Evolutionary conservation across 345 rosid genomes (phyloP).

Genomic region (Dimocarpus longan): DNA sequence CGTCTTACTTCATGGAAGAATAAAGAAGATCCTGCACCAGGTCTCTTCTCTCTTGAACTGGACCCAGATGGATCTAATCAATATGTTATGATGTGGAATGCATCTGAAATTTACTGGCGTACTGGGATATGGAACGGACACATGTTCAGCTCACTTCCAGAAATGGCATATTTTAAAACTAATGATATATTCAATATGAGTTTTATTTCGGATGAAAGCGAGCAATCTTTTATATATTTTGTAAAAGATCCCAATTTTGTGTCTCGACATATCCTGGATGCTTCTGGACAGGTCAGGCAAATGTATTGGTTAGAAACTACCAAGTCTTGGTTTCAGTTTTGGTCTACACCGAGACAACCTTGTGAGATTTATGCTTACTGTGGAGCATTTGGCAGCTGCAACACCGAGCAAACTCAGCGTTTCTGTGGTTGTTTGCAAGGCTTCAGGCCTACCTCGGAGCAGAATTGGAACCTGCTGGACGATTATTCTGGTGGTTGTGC

Average conservation of each 20-base stretch:
- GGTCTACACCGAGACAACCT: too few species aligned
- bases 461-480: slow-evolving; percentile 44
- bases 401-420: slow-evolving; percentile 30
- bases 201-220: slow-evolving; percentile 35
- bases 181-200: slow-evolving; percentile 45
- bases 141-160: slow-evolving; percentile 56
- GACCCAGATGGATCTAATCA: slow-evolving; percentile 46
- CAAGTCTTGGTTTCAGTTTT: too few species aligned
- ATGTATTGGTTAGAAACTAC: too few species aligned
- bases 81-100: slow-evolving; percentile 56
- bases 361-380: too few species aligned
- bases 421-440: slow-evolving; percentile 54
- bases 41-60: slow-evolving; percentile 46
- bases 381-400: not conserved
- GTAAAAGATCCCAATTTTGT: too few species aligned
- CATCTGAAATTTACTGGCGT: slow-evolving; percentile 45
- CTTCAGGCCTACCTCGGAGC: slow-evolving; percentile 29
- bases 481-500: slow-evolving; percentile 64
- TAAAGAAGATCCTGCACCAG: too few species aligned
- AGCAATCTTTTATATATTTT: slow-evolving; percentile 19
- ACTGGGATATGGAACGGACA: slow-evolving; percentile 64
- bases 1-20: too few species aligned
- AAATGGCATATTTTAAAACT: slow-evolving; percentile 52
- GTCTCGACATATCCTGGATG: too few species aligned
- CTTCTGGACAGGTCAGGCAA: too few species aligned